Percentiles rank a stretch among this genome's conserved stretches.
Conservation (phyloP, 495 filamentous ascomycete species). For the Trichoderma reesei region DNA sequence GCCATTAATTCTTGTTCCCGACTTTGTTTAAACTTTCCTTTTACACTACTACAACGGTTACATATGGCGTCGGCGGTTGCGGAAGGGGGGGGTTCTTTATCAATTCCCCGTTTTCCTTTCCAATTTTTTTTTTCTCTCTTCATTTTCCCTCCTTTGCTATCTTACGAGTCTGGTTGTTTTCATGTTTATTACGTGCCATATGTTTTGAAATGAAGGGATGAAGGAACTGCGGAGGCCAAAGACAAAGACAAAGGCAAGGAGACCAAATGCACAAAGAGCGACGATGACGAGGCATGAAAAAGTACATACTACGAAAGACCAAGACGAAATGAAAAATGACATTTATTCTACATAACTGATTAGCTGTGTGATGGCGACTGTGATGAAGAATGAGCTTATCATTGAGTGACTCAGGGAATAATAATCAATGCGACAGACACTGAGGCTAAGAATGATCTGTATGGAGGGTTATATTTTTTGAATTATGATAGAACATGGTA, state of each 20-base stretch:
- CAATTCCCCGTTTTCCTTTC: too few species aligned
- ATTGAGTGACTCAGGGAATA: too few species aligned
- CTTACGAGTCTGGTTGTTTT: background rate
- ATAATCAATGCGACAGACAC: too few species aligned
- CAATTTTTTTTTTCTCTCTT: background rate
- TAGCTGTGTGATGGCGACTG: background rate
- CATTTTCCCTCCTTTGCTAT: background rate
- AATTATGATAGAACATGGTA: too few species aligned
- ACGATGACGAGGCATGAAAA: slow-evolving; percentile 6
- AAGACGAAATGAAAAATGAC: slow-evolving; percentile 6
- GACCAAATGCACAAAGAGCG: too few species aligned
- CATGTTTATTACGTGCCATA: background rate
- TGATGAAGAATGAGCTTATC: too few species aligned
- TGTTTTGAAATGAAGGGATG: background rate
- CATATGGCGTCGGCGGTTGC: background rate
- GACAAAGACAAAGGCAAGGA: background rate
- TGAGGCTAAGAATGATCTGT: too few species aligned
- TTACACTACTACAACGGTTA: background rate
- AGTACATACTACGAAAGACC: slow-evolving; percentile 1
- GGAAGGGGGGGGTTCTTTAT: background rate
- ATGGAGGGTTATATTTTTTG: too few species aligned
- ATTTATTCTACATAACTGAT: background rate
- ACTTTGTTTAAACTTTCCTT: background rate
- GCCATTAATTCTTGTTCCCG: background rate
- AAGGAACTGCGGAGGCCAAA: background rate